These are phyloP conservation scores for Chenopodium formosanum DNA, from an alignment of 148 eudicot species.

Conservation along the genomic window DNA sequence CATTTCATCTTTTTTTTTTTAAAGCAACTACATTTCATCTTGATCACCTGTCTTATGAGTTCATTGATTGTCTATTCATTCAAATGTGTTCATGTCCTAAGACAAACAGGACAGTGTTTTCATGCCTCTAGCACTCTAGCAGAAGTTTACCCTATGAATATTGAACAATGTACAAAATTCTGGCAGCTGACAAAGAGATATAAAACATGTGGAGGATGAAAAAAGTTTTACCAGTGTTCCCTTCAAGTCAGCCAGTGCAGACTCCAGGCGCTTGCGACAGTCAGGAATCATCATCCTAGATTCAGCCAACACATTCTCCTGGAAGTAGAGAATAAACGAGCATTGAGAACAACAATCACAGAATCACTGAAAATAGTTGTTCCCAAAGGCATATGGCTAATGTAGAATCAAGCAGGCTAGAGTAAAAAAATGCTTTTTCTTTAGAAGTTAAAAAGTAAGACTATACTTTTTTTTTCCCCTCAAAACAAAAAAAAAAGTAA, in stretches of 20 bases:
- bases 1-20: no score
- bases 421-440: not conserved
- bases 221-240: conserved; percentile 54
- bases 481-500: no score
- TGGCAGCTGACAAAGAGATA: not conserved
- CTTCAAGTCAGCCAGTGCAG: conserved; percentile 75
- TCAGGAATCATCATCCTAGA: conserved; percentile 99
- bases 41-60: not conserved
- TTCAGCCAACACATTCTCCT: conserved; percentile 95
- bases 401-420: not conserved
- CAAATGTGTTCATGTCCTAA: no score
- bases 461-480: no score
- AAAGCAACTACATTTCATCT: no score
- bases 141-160: not conserved
- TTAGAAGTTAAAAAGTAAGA: not conserved
- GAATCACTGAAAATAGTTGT: not conserved
- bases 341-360: conserved; percentile 16
- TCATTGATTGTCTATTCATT: no score
- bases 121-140: not conserved
- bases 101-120: not conserved
- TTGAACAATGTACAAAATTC: not conserved
- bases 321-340: conserved; percentile 15
- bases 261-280: conserved; percentile 82
- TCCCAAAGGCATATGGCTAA: not conserved
- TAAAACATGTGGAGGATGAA: not conserved